Evolutionary conservation across 169 alveolate genomes (phyloP), one percentile per base, ranked within the genome.

Genomic region (Plasmodium cynomolgi): DNA sequence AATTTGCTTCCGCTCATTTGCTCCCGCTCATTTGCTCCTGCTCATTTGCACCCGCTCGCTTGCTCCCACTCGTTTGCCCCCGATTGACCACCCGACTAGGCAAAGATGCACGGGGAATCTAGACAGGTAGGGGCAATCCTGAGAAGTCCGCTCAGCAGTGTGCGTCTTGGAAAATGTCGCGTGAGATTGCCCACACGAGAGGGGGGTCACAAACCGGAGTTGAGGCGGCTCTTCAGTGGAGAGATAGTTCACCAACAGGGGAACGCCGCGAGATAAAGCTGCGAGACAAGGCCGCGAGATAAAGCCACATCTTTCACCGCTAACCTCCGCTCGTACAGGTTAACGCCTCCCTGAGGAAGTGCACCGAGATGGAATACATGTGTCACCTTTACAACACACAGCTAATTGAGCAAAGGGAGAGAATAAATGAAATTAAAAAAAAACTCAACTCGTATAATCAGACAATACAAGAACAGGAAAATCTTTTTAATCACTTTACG

Each of bases 351-450:
- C 31, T 88, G 50, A 71, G 56, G 75, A 88, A 39, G 72, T 88
- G 94, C 54, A 68, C 56, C 29, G 94, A 80, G 81, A 80, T 88
- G 83, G 94, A 88, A 2, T n/a, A 37, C 33, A 79, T 88, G 94
- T 39, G 83, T 80, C 81, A 47, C 72, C 79, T 88, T 26, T 88
- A 80, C 54, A 88, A 33, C 74, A 56, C 23, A 13, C 86, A 80
- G n/a, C 39, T 88, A 80, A 79, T 88, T 26, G 81, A 88, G 44
- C 94, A 88, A 80, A 88, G 94, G 72, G 94, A 88, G 6, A n/a
- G 94, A 62, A 88, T 88, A 34, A 85, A 88, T 26, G 81, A 68
- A 23, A 62, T 88, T 15, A 88, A 80, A 79, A 88, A 33, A 62
- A 88, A 88, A 79, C 73, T 88, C 62, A 34, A 88, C 72, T 26